These are phyloP conservation scores for Pisolithus microcarpus DNA, from an alignment of 768 basidiomycete species.

Conservation along the genomic window DNA sequence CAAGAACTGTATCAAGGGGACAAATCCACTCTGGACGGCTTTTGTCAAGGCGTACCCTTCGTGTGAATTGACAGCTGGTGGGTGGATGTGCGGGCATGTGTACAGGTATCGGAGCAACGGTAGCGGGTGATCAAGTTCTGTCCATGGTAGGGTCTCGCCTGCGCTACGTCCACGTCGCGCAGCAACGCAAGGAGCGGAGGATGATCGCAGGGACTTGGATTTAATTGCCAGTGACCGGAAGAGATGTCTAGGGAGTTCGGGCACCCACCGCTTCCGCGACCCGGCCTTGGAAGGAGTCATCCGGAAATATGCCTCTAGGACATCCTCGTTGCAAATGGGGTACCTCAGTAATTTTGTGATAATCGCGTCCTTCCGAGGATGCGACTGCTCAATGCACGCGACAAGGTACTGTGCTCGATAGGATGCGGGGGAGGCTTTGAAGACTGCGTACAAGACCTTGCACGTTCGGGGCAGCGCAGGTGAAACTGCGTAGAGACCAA, in stretches of 20 bases:
- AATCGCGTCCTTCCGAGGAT: conserved; percentile 13
- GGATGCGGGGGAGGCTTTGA: conserved; percentile 46
- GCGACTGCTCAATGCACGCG: conserved; percentile 22
- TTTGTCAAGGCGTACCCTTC: conserved; percentile 77
- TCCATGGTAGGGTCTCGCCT: conserved; percentile 30
- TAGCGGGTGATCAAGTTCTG: conserved; percentile 46
- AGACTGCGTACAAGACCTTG: conserved; percentile 45
- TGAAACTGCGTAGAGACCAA: conserved; percentile 67
- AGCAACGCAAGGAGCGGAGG: background rate
- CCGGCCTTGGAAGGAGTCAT: conserved; percentile 4
- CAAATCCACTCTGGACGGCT: conserved; percentile 61
- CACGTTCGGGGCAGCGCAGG: conserved; percentile 54
- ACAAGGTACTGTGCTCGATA: conserved; percentile 65
- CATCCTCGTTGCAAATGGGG: conserved; percentile 30
- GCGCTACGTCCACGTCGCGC: background rate
- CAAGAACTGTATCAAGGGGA: conserved; percentile 62
- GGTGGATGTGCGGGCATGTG: conserved; percentile 29
- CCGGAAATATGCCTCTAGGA: conserved; percentile 42
- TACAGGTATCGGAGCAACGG: conserved; percentile 60
- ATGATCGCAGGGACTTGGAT: background rate
- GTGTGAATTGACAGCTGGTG: conserved; percentile 55
- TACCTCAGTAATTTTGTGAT: conserved; percentile 44
- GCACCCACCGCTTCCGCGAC: conserved; percentile 7
- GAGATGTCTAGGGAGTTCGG: conserved; percentile 59
- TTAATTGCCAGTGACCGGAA: conserved; percentile 47